A percentile compares a stretch with the other conserved stretches of the same genome.
Conservation (phyloP, 345 rosid genomes). For the Angophora floribunda region DNA sequence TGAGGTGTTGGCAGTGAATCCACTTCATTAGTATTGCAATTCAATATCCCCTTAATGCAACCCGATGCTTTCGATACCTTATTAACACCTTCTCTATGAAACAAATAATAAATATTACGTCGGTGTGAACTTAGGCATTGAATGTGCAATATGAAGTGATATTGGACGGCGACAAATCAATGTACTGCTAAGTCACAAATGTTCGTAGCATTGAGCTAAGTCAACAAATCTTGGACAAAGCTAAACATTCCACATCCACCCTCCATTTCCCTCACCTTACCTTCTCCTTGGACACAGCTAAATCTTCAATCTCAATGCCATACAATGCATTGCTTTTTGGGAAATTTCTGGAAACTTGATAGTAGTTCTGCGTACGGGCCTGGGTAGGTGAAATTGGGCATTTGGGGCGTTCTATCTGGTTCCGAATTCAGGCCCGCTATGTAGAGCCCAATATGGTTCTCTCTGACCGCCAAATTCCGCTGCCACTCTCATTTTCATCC, state of each 20-base stretch:
- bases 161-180: too few relatives aligned
- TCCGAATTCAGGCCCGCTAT: background rate
- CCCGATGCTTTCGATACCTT: fast-evolving
- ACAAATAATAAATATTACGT: fast-evolving
- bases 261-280: fast-evolving
- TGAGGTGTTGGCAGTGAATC: too few relatives aligned
- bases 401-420: background rate
- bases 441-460: background rate
- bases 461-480: background rate
- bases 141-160: too few relatives aligned
- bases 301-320: too few relatives aligned
- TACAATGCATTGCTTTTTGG: background rate
- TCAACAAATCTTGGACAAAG: too few relatives aligned
- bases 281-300: too few relatives aligned
- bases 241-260: too few relatives aligned
- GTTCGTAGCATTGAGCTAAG: too few relatives aligned
- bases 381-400: background rate
- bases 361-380: background rate
- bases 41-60: fast-evolving
- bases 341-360: background rate
- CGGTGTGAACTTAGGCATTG: too few relatives aligned
- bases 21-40: too few relatives aligned
- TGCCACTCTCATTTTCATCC: background rate
- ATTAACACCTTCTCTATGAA: fast-evolving
- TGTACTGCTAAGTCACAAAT: too few relatives aligned